phyloP scores from a whole-genome alignment of 805 yeast genomes.

The Metahyphopichia silvanorum region DNA sequence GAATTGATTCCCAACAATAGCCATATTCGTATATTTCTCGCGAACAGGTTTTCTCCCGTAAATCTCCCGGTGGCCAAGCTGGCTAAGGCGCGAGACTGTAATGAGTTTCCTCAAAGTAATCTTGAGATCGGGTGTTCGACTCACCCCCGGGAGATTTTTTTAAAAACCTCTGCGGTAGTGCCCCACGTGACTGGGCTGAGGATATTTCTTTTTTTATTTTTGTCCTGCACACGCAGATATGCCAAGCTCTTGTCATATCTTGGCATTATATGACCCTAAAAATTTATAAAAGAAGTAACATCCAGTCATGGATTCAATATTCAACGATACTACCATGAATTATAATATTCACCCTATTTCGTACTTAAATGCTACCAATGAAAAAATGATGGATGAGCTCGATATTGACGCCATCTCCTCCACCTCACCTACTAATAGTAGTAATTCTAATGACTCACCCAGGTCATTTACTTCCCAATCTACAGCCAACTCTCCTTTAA shows the following conservation, averaged over 20 bases:
- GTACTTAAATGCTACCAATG: conserved; percentile 33
- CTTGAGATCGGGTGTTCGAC: conserved; percentile 52
- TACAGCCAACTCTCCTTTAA: conserved; percentile 32
- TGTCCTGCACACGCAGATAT: too few species aligned
- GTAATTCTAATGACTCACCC: conserved; percentile 29
- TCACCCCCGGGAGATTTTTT: conserved; percentile 45
- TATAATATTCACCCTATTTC: conserved; percentile 45
- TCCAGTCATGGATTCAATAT: too few species aligned
- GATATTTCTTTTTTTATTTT: too few species aligned
- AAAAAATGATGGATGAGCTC: conserved; percentile 16
- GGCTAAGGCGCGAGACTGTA: conserved; percentile 52
- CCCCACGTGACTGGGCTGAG: conserved; percentile 1
- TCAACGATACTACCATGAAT: conserved; percentile 28
- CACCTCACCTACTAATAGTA: conserved; percentile 24
- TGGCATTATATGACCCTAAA: too few species aligned
- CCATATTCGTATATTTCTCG: too few species aligned
- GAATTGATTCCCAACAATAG: too few species aligned
- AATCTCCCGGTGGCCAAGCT: conserved; percentile 46
- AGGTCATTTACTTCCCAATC: conserved; percentile 36
- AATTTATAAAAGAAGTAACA: too few species aligned
- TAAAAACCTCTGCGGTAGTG: too few species aligned
- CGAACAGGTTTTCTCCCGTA: too few species aligned
- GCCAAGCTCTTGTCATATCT: background rate
- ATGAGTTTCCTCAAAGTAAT: conserved; percentile 33
- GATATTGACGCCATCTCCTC: conserved; percentile 25